Percentiles rank a stretch among this genome's conserved stretches.
Evolutionary conservation across 2,329 filamentous ascomycete genomes (phyloP).

Genomic region (Diaporthe vaccinii): DNA sequence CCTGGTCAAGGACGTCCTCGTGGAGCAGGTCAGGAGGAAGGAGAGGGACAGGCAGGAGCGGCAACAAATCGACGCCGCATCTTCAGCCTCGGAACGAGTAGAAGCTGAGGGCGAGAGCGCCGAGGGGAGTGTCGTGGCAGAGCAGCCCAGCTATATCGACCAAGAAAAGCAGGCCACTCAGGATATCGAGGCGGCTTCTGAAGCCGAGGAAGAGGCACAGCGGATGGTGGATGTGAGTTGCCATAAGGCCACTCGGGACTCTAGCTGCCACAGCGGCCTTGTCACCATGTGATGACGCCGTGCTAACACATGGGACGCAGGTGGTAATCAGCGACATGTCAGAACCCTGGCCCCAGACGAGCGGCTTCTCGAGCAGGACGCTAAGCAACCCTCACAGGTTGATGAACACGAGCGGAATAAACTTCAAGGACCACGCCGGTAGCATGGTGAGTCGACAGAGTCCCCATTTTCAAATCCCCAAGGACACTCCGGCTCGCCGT

Average conservation of each 20-base stretch:
- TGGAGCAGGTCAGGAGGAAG: conserved; percentile 67
- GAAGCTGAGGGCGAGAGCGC: conserved; percentile 44
- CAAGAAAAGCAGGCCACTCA: conserved; percentile 62
- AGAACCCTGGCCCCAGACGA: conserved; percentile 90
- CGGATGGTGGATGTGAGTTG: conserved; percentile 78
- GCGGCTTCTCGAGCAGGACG: conserved; percentile 85
- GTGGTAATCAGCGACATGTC: conserved; percentile 99
- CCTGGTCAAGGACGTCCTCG: conserved; percentile 82
- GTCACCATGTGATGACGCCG: not conserved
- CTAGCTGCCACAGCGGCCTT: not conserved
- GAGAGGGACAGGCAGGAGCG: conserved; percentile 42
- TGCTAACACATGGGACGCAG: conserved; percentile 50
- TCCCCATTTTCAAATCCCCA: not conserved
- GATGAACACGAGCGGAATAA: conserved; percentile 97
- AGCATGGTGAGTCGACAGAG: conserved; percentile 84
- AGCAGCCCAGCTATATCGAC: conserved; percentile 74
- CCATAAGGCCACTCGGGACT: not conserved
- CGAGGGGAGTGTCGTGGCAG: conserved; percentile 48
- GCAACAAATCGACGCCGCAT: not conserved
- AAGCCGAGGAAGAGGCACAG: conserved; percentile 56
- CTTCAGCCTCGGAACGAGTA: conserved; percentile 1
- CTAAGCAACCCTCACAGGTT: conserved; percentile 99
- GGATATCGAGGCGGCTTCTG: conserved; percentile 47
- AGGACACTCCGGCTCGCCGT: not conserved
- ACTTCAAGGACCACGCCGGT: conserved; percentile 88